phyloP scores from a whole-genome alignment of 192 early-diverging fungal genomes.

The Coemansia sp. region DNA sequence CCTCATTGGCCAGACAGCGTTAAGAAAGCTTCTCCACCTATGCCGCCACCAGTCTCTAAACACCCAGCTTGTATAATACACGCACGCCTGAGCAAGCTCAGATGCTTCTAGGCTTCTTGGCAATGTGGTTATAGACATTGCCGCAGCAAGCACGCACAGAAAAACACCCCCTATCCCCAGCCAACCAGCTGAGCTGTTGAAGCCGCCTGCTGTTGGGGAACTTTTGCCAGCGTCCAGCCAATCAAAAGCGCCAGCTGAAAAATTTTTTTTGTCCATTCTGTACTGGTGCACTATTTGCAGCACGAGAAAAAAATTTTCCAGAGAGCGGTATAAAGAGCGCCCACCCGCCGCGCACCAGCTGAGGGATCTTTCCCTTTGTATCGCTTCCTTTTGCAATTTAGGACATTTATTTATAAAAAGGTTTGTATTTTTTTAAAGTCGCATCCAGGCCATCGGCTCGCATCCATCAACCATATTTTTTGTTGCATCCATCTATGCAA shows the following conservation, averaged over 20 bases:
- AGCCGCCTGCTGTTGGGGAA: conserved; percentile 3
- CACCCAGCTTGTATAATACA: too few relatives aligned
- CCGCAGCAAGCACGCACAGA: too few relatives aligned
- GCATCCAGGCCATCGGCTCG: background rate
- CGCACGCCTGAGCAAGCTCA: too few relatives aligned
- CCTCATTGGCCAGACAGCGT: too few relatives aligned
- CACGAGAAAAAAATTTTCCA: conserved; percentile 14
- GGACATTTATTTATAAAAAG: conserved; percentile 12
- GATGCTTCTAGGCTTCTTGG: too few relatives aligned
- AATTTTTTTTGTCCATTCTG: conserved; percentile 16
- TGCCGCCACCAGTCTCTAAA: too few relatives aligned
- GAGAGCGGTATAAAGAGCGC: conserved; percentile 28
- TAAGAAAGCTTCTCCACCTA: too few relatives aligned
- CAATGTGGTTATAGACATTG: too few relatives aligned
- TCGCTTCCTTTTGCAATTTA: conserved; percentile 41
- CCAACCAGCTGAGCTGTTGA: too few relatives aligned
- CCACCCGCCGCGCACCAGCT: too few relatives aligned
- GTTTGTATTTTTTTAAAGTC: conserved; percentile 21
- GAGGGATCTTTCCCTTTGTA: conserved; percentile 23
- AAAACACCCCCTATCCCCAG: too few relatives aligned
- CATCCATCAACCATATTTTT: conserved; percentile 13
- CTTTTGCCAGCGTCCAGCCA: conserved; percentile 4
- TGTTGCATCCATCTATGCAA: background rate
- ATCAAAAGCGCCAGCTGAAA: conserved; percentile 5
- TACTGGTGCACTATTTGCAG: conserved; percentile 6